Evolutionary conservation across 139 green algal species (phyloP).

Genomic region (Micractinium sp.): DNA sequence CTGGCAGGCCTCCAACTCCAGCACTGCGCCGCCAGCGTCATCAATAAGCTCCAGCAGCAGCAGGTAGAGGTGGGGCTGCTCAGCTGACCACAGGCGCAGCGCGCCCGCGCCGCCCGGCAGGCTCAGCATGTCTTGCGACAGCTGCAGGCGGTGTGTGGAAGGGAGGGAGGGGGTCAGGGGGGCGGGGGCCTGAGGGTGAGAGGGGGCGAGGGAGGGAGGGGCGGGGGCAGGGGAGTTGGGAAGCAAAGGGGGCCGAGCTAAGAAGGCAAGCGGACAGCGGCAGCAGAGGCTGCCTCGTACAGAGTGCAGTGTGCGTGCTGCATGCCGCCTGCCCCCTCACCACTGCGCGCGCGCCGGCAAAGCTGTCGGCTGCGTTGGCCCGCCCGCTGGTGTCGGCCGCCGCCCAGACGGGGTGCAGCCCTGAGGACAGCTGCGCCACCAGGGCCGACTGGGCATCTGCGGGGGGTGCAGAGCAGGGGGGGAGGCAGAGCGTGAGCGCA

Average conservation of each 20-base stretch:
- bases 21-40: conserved; percentile 21
- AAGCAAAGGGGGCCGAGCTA: too few species aligned
- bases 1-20: conserved; percentile 86
- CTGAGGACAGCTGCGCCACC: neutral
- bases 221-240: too few species aligned
- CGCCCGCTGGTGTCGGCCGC: conserved; percentile 13
- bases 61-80: conserved; percentile 85
- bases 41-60: conserved; percentile 75
- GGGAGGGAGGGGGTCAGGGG: neutral
- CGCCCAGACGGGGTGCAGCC: neutral
- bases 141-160: neutral
- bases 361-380: neutral
- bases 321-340: neutral
- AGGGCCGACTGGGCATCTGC: neutral
- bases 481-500: neutral
- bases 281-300: too few species aligned
- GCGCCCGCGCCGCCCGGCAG: conserved; percentile 8
- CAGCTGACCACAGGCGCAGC: conserved; percentile 79
- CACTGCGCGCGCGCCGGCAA: neutral
- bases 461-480: neutral
- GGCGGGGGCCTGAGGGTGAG: neutral
- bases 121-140: conserved; percentile 1
- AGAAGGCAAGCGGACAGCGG: too few species aligned
- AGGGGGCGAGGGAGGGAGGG: neutral
- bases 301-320: too few species aligned